Evolutionary conservation across 345 rosid species (phyloP), one percentile per base, ranked within the genome.

Genomic region (Salix brachista): DNA sequence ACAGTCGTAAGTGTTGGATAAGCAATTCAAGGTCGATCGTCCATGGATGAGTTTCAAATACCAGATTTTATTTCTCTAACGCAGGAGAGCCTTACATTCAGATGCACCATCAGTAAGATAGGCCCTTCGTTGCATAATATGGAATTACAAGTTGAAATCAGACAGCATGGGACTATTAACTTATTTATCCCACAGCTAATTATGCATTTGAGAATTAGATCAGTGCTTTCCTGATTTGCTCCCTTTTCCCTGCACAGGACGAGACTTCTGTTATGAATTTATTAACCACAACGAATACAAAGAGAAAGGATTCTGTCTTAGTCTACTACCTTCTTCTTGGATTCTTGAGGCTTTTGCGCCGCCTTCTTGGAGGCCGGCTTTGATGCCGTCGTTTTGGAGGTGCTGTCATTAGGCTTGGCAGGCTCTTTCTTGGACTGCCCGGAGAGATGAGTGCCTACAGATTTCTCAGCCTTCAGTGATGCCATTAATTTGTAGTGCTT

Each of bases 321-420:
- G n/a, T 17, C 13, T 37, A 7, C 28, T 50, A 86, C 90, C 92
- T 83, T 89, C 82, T 84, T 89, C 84, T 85, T 89, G 19, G 88
- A 79, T 50, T 82, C 87, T 73, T 75, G 79, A 10, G 90, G 76
- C 67, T 88, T 89, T 39, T 75, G 86, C 28, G 86, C 88, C 10
- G 81, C 72, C 85, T 87, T 89, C 80, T 83, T 85, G 18, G 85
- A 58, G 75, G 78, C 77, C 7, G 87, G 76, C 78, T 84, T 89
- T 82, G 90, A 69, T 60, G 81, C 75, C 21, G 86, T 39, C 58
- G 83, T 23, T 81, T 84, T 79, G 23, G 83, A 41, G 30, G 73
- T 14, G 30, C 69, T 83, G 6, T 73, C 84, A 50, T 34, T 66
- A 6, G 19, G 73, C 79, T 79, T 79, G 41, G 81, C 81, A 5